These are phyloP conservation scores for Metschnikowia amazonensis DNA, from an alignment of 805 yeast species.

Conservation along the genomic window DNA sequence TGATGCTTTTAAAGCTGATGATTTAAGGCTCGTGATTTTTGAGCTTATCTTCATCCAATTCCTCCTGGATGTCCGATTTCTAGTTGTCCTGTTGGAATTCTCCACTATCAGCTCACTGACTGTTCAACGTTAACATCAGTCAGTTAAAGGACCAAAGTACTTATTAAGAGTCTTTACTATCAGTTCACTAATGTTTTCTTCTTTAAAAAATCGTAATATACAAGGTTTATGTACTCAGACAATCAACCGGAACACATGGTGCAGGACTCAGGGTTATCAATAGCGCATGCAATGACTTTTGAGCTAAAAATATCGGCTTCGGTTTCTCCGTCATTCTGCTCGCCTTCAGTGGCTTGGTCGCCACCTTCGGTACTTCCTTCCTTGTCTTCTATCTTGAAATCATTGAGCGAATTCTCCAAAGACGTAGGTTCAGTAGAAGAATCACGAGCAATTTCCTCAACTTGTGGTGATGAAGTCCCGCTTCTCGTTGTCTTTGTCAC, in stretches of 20 bases:
- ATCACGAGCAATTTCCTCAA: slow-evolving; percentile 19
- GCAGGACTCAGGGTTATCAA: slow-evolving; percentile 95
- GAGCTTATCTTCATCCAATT: too few species aligned
- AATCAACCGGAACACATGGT: slow-evolving; percentile 96
- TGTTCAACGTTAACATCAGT: too few species aligned
- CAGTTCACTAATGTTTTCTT: neutral
- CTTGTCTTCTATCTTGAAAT: slow-evolving; percentile 35
- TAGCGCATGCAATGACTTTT: slow-evolving; percentile 93
- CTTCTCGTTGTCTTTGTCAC: slow-evolving; percentile 21
- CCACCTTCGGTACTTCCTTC: slow-evolving; percentile 5
- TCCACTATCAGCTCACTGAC: too few species aligned
- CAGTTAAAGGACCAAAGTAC: too few species aligned
- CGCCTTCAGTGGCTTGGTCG: slow-evolving; percentile 2
- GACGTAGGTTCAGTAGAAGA: slow-evolving; percentile 39
- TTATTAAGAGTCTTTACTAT: neutral
- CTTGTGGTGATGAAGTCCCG: slow-evolving; percentile 22
- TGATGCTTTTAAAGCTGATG: too few species aligned
- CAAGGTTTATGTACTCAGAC: neutral
- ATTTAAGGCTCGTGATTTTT: too few species aligned
- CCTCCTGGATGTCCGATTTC: too few species aligned
- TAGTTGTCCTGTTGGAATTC: too few species aligned
- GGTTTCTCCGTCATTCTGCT: slow-evolving; percentile 20
- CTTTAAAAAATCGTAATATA: neutral
- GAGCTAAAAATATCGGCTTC: slow-evolving; percentile 87
- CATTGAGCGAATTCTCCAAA: slow-evolving; percentile 46